These are phyloP conservation scores for Claviceps sorghi DNA, from an alignment of 2,329 filamentous ascomycete species.

Conservation along the genomic window DNA sequence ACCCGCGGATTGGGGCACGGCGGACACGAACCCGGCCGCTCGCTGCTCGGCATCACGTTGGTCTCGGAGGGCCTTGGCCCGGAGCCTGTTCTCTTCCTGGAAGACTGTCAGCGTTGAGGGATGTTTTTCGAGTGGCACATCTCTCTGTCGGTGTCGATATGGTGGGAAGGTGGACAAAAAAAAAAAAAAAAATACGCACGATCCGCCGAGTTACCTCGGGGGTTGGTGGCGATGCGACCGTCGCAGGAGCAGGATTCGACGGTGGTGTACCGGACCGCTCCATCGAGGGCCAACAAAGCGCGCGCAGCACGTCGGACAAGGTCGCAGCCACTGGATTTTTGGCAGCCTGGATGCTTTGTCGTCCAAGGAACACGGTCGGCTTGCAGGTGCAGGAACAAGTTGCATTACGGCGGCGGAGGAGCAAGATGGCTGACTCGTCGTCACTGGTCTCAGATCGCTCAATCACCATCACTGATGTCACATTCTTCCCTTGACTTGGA, in stretches of 20 bases:
- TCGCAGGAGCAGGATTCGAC: slow-evolving; percentile 13
- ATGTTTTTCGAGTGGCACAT: not conserved
- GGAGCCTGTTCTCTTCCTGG: slow-evolving; percentile 75
- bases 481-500: no score
- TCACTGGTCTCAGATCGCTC: not conserved
- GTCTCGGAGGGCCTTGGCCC: slow-evolving; percentile 73
- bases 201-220: slow-evolving; percentile 41
- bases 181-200: slow-evolving; percentile 18
- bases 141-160: not conserved
- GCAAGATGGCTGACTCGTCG: not conserved
- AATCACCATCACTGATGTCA: not conserved
- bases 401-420: not conserved
- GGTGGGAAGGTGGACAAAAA: not conserved
- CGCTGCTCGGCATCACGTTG: slow-evolving; percentile 51
- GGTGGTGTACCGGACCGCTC: slow-evolving; percentile 31
- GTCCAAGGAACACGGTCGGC: not conserved
- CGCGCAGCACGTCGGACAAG: not conserved
- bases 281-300: slow-evolving; percentile 19
- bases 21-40: slow-evolving; percentile 25
- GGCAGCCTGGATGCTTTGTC: not conserved
- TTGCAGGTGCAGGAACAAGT: not conserved
- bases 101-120: slow-evolving; percentile 6
- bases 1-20: slow-evolving; percentile 38
- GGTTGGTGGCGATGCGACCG: slow-evolving; percentile 31
- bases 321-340: not conserved